Conservation (phyloP, 2,329 filamentous ascomycete genomes). For the Aspergillus fructus region DNA sequence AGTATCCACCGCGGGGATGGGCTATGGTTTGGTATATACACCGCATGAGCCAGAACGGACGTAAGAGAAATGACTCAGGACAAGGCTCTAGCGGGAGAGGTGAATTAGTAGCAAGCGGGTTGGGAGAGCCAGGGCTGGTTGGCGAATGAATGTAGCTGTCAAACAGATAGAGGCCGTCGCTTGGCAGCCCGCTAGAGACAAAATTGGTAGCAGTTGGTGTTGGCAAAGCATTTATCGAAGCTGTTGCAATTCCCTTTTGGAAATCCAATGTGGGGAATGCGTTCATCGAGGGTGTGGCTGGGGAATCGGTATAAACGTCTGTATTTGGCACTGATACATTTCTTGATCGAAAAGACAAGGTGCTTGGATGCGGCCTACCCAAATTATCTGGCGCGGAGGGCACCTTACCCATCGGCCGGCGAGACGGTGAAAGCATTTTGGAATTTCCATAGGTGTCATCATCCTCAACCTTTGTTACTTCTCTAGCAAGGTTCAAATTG, state of each 20-base stretch:
- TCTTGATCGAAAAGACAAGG: slow-evolving; percentile 70
- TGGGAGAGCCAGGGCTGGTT: slow-evolving; percentile 63
- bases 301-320: slow-evolving; percentile 65
- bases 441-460: slow-evolving; percentile 26
- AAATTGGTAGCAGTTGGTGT: slow-evolving; percentile 66
- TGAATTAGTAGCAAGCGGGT: slow-evolving; percentile 60
- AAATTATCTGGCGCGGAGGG: slow-evolving; percentile 46
- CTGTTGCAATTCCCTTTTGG: slow-evolving; percentile 49
- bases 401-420: slow-evolving; percentile 36
- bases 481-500: slow-evolving; percentile 43
- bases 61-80: slow-evolving; percentile 81
- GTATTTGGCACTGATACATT: slow-evolving; percentile 67
- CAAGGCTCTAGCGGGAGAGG: slow-evolving; percentile 86
- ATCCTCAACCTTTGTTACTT: slow-evolving; percentile 46
- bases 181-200: slow-evolving; percentile 55
- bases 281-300: slow-evolving; percentile 71
- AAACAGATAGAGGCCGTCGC: slow-evolving; percentile 75
- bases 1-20: slow-evolving; percentile 86
- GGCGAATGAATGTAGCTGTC: slow-evolving; percentile 76
- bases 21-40: slow-evolving; percentile 88
- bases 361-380: slow-evolving; percentile 69
- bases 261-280: slow-evolving; percentile 57
- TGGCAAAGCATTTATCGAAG: slow-evolving; percentile 61
- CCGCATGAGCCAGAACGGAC: slow-evolving; percentile 97
- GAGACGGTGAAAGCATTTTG: slow-evolving; percentile 35